Base-by-base conservation (phyloP, 2,329 filamentous ascomycete species). In the Pestalotiopsis sp. region DNA sequence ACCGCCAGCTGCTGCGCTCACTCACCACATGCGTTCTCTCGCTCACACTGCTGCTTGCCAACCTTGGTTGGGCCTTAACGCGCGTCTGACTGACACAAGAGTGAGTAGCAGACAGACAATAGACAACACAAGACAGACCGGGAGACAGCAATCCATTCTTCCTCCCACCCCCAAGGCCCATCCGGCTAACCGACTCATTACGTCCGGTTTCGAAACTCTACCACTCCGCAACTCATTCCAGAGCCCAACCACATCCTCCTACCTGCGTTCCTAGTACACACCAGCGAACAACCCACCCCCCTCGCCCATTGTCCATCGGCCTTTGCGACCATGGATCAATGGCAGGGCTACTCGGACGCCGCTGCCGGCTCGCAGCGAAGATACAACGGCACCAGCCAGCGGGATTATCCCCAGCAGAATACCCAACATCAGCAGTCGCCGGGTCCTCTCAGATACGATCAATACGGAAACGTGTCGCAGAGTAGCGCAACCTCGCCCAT, bases 331-430 rank as follows among this genome's bases (percentile, higher is more conserved):
- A 87, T 89, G 87, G 86, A 88, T 83, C 83, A 91, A 84, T 92
- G 90, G 90, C 89, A 90, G 83, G 80, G 86, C 72, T 93, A 93
- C 81, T 83, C 87, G 79, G 90, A 92, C 80, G 83, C 90, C 79
- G 81, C 86, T 76, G 86, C 85, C 77, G 86, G 87, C 78, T 85
- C 90, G 77, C 69, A 70, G 65, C 86, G 88, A 82, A 88, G 91
- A 82, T 91, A 90, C 80, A 79, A 77, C 70, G 76, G 73, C 67
- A 73, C 68, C 72, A 76, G 67, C 72, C 78, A 78, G 69, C 74
- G 77, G 62, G 77, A 79, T 71, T 79, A 78, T 67, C 60, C 72
- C 66, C 76, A 76, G 69, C 77, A 78, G 65, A 36, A 70, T 63
- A n/a, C 73, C 49, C 75, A 77, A 64, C 69, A 67, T 27, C 77